Evolutionary conservation across 805 yeast species (phyloP).

Genomic region (Candida maesae): DNA sequence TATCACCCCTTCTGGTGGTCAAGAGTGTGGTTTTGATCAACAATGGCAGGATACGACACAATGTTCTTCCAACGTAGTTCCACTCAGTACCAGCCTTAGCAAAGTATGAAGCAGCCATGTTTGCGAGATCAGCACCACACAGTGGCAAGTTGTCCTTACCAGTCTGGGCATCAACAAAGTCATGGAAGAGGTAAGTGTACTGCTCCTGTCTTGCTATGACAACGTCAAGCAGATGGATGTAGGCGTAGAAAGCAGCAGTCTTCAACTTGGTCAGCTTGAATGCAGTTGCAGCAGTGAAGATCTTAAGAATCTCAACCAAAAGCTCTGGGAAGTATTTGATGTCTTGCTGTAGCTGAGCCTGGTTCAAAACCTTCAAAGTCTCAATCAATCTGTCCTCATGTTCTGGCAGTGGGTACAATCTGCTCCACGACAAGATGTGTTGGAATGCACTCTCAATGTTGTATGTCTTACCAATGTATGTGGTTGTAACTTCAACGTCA

Average conservation of each 20-base stretch:
- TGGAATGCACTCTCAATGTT: conserved; percentile 56
- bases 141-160: conserved; percentile 32
- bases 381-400: conserved; percentile 45
- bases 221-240: conserved; percentile 58
- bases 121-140: conserved; percentile 49
- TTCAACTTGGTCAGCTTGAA: conserved; percentile 26
- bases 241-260: conserved; percentile 45
- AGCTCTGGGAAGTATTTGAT: conserved; percentile 60
- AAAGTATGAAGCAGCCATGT: conserved; percentile 44
- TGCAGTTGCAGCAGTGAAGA: conserved; percentile 28
- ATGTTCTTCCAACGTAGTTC: conserved; percentile 59
- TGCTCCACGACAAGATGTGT: conserved; percentile 50
- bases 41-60: conserved; percentile 55
- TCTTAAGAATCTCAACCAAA: conserved; percentile 36
- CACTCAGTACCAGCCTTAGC: conserved; percentile 49
- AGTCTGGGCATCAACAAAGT: conserved; percentile 36
- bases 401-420: conserved; percentile 32
- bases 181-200: conserved; percentile 52
- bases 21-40: conserved; percentile 41
- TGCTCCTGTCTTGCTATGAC: conserved; percentile 65
- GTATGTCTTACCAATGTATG: conserved; percentile 65
- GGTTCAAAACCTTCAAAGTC: conserved; percentile 46
- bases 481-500: conserved; percentile 50
- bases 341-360: conserved; percentile 49
- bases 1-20: conserved; percentile 21